Evolutionary conservation across 306 rosid genomes (phyloP).

Genomic region (Pterocarpus macrocarpus): DNA sequence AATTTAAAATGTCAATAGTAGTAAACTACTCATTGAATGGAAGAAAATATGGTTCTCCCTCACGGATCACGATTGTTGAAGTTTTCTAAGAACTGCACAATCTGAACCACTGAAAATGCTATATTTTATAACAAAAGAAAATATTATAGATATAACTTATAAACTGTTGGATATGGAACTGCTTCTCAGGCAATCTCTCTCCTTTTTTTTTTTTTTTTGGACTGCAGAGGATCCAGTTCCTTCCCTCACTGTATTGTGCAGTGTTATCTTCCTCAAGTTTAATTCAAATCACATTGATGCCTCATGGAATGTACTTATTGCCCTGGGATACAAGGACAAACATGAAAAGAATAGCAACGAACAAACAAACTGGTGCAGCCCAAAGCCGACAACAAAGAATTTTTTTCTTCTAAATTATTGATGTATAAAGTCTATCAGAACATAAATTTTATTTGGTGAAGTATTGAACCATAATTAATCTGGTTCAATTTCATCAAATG

Average conservation of each 20-base stretch:
- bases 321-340: not conserved
- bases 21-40: not conserved
- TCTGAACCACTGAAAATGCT: not conserved
- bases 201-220: not conserved
- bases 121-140: no score
- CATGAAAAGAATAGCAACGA: not conserved
- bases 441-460: no score
- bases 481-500: no score
- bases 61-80: not conserved
- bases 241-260: not conserved
- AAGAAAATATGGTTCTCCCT: not conserved
- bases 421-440: no score
- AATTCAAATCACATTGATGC: not conserved
- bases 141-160: no score
- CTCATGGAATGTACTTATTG: not conserved
- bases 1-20: not conserved
- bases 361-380: not conserved
- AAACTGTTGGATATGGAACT: not conserved
- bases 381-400: not conserved
- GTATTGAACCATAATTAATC: no score
- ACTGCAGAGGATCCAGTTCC: not conserved
- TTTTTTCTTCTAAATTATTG: no score
- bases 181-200: no score
- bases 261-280: not conserved
- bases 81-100: not conserved